Evolutionary conservation across 2,329 filamentous ascomycete genomes (phyloP), one percentile per base, ranked within the genome.

Genomic region (Clonostachys solani): DNA sequence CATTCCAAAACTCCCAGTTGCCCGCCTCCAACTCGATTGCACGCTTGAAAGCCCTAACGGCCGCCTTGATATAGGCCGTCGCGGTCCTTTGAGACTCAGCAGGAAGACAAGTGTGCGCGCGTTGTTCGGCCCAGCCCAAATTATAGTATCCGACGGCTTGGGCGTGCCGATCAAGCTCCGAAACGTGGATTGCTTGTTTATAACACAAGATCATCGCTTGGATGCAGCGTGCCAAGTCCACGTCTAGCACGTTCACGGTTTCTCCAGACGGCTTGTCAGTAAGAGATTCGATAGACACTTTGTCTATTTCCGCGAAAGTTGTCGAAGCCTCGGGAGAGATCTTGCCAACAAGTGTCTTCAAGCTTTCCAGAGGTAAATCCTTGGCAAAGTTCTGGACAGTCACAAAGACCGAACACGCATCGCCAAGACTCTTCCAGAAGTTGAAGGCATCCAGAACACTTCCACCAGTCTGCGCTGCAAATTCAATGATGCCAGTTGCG

Each of bases 131-230:
- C 89, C 92, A 97, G 40, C 94, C 94, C 16, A 99, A 74, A 59
- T 99, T 99, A 67, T 96, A 99, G 78, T 92, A 94, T 0, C 92
- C 89, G n/a, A 97, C 89, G 2, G 94, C 89, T 66, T 95, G 92
- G 5, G 92, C 92, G 62, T 96, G 89, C 8, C 81, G 63, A 59
- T 99, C 92, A 49, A 84, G 73, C 1, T 83, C 72, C 15, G 86
- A 86, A 37, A 84, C 79, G 55, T 87, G 72, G 13, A 97, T 84
- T 8, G 91, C 91, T 52, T 89, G 81, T 64, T 97, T 99, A 64
- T 95, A 89, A 6, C 89, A 87, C 16, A 97, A 71, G 29, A 97
- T 88, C 0, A 87, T 81, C 13, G 86, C 82, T 50, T 88, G 79
- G 1, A 95, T 65, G 51, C 79, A 84, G 51, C 76, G 71, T 2